Evolutionary conservation across 1,284 basidiomycete genomes (phyloP), one percentile per base, ranked within the genome.

Genomic region (Fistulinella cinereoalba): DNA sequence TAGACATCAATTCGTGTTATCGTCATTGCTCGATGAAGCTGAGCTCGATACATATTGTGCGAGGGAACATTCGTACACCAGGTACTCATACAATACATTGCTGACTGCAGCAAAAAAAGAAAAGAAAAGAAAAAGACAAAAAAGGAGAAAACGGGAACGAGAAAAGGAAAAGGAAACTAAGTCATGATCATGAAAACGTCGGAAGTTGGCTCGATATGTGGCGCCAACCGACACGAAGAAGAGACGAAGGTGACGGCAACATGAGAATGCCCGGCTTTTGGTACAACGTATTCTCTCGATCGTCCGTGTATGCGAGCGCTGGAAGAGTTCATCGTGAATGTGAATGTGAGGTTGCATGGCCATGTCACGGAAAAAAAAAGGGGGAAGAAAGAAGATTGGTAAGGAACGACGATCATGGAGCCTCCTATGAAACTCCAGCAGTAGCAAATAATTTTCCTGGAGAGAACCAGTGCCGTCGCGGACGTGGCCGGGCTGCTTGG

Each of bases 381-480:
- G 45, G 49, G 23, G 28, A 47, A 34, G 6, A 34, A 37, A 37
- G 32, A 18, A 45, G 47, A 33, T 41, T 18, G 23, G 18, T 49
- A 55, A 39, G 39, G 55, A 60, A 45, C 29, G 45, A 53, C 38
- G 27, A 12, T 32, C 5, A 42, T 31, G 38, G 47, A 34, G 33
- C 44, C 37, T 47, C 61, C 63, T 66, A 71, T 50, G 69, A 68
- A 18, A 64, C 68, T 37, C 72, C 62, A 40, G 68, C 59, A n/a
- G 70, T 70, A 40, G 76, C 62, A 54, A 81, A 78, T 51, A 82
- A 59, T 66, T 73, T 76, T 52, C 71, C 71, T 21, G 78, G 74
- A 51, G 77, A 77, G 61, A 81, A 79, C 80, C 80, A 82, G 58
- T 73, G 70, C 37, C 79, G 73, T 58, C 75, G 71, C 40, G 76